Evolutionary conservation across 1,139 yeast species (phyloP).

Genomic region (Pichia sp.): DNA sequence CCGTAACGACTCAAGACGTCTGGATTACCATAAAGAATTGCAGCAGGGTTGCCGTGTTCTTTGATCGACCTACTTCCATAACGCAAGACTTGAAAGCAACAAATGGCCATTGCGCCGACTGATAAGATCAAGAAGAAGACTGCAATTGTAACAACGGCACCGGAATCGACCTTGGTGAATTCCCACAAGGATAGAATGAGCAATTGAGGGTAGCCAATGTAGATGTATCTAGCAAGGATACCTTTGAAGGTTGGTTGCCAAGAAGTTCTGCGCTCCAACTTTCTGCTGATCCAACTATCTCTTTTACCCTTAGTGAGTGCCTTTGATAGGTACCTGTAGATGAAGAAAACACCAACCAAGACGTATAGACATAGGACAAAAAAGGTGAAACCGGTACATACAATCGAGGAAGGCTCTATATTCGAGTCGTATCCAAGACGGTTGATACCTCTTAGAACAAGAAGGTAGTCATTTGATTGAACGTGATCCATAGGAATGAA

Average conservation of each 20-base stretch:
- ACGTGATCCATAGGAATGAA: conserved; percentile 26
- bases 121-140: conserved; percentile 56
- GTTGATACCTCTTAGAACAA: conserved; percentile 68
- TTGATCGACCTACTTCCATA: conserved; percentile 54
- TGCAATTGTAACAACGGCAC: conserved; percentile 71
- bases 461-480: conserved; percentile 36
- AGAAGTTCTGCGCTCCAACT: conserved; percentile 46
- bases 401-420: conserved; percentile 71
- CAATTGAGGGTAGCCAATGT: conserved; percentile 73
- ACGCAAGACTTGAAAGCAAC: conserved; percentile 52
- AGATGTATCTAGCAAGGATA: conserved; percentile 60
- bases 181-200: conserved; percentile 70
- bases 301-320: conserved; percentile 41
- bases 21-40: conserved; percentile 67
- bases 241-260: conserved; percentile 63
- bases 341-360: conserved; percentile 46
- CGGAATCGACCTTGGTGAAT: conserved; percentile 63
- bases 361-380: conserved; percentile 66
- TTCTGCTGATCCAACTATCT: conserved; percentile 44
- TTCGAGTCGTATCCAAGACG: conserved; percentile 64
- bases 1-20: conserved; percentile 65
- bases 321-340: conserved; percentile 37
- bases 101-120: conserved; percentile 52
- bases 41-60: conserved; percentile 68
- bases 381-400: conserved; percentile 71